A percentile compares a stretch with the other conserved stretches of the same genome.
phyloP scores from a whole-genome alignment of 805 yeast species.

The Candida nonsorbophila region DNA sequence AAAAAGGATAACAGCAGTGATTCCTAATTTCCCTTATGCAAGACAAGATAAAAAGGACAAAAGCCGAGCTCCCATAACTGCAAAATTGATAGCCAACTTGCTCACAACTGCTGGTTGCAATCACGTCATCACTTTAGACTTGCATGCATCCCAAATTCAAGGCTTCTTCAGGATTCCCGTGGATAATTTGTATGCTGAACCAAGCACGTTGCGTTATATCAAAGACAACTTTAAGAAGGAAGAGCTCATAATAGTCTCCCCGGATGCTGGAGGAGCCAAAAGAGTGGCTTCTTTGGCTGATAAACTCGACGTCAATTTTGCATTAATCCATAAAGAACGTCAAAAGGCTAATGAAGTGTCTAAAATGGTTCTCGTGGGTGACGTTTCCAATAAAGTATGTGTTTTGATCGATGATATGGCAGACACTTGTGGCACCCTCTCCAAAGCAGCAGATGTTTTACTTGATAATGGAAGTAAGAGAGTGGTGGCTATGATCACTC shows the following conservation, averaged over 20 bases:
- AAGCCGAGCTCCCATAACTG: constrained; percentile 80
- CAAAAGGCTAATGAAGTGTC: constrained; percentile 80
- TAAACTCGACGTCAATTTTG: constrained; percentile 71
- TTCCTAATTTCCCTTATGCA: constrained; percentile 84
- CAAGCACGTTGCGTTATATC: constrained; percentile 71
- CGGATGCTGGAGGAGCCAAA: constrained; percentile 90
- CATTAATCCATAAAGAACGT: constrained; percentile 80
- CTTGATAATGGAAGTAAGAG: constrained; percentile 63
- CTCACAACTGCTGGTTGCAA: constrained; percentile 80
- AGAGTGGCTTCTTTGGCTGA: constrained; percentile 86
- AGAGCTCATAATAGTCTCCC: constrained; percentile 73
- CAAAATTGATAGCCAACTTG: constrained; percentile 79
- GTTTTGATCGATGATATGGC: constrained; percentile 86
- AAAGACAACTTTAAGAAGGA: constrained; percentile 53
- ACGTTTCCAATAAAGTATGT: constrained; percentile 70
- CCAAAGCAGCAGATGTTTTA: constrained; percentile 75
- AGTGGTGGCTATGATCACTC: constrained; percentile 80
- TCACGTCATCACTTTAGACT: constrained; percentile 82
- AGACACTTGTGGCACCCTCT: constrained; percentile 82
- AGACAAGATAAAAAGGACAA: constrained; percentile 85
- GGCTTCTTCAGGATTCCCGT: constrained; percentile 83
- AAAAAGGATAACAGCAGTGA: constrained; percentile 74
- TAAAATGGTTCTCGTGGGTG: constrained; percentile 82
- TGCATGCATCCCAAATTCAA: constrained; percentile 86
- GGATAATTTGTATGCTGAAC: constrained; percentile 81